These are phyloP conservation scores for Hagleromyces aurorensis DNA, from an alignment of 805 yeast species.

Conservation along the genomic window DNA sequence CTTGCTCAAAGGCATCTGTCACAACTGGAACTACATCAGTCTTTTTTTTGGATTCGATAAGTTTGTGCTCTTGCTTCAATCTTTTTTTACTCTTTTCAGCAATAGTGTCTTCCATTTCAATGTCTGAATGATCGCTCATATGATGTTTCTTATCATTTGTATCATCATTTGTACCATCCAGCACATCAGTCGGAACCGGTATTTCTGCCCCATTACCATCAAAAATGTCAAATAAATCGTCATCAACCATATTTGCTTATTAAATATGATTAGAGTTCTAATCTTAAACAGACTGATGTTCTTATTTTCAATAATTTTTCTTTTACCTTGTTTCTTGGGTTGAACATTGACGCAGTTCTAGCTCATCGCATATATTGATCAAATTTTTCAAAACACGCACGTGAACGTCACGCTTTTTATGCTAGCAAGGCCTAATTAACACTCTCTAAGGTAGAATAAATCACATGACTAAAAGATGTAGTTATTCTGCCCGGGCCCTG, in stretches of 20 bases:
- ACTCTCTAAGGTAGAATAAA: no score
- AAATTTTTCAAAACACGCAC: no score
- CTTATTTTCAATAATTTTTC: not conserved
- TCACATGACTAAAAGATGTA: no score
- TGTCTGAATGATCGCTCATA: slow-evolving; percentile 10
- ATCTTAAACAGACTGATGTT: no score
- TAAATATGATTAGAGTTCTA: not conserved
- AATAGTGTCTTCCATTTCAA: slow-evolving; percentile 3
- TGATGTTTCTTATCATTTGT: slow-evolving; percentile 13
- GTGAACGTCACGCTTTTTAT: no score
- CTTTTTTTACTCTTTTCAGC: slow-evolving; percentile 18
- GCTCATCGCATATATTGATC: slow-evolving; percentile 11
- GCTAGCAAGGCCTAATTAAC: no score
- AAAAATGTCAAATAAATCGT: slow-evolving; percentile 30
- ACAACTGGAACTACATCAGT: slow-evolving; percentile 61
- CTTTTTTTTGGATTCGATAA: slow-evolving; percentile 34
- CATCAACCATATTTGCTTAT: slow-evolving; percentile 11
- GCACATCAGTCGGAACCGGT: slow-evolving; percentile 13
- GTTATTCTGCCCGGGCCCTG: no score
- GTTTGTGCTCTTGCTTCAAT: slow-evolving; percentile 24
- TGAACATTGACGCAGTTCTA: no score
- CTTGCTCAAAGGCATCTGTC: slow-evolving; percentile 80
- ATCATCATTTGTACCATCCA: slow-evolving; percentile 5
- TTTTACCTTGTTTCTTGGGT: not conserved
- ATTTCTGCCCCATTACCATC: slow-evolving; percentile 22